Evolutionary conservation across 257 asterid species (phyloP).

Genomic region (Ehretia macrophylla): DNA sequence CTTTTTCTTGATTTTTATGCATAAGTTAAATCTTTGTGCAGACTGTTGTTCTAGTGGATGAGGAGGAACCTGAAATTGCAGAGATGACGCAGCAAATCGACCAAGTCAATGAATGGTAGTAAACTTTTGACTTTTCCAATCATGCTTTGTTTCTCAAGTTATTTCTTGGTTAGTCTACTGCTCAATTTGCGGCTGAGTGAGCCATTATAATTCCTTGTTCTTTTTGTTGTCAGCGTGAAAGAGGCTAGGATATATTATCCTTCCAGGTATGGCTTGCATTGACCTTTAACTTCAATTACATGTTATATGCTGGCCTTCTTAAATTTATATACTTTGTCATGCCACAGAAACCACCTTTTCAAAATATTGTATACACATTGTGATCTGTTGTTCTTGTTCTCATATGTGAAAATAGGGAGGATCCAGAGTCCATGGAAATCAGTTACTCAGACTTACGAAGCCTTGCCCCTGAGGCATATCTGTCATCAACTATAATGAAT

Average conservation of each 20-base stretch:
- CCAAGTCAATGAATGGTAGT: slow-evolving; percentile 42
- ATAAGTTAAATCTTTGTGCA: slow-evolving; percentile 1
- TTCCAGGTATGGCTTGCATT: slow-evolving; percentile 51
- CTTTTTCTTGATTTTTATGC: neutral
- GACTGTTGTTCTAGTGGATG: slow-evolving; percentile 73
- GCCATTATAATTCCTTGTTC: slow-evolving; percentile 15
- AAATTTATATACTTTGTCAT: neutral
- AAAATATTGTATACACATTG: slow-evolving; percentile 6
- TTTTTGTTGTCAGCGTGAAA: slow-evolving; percentile 39
- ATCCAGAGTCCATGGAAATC: slow-evolving; percentile 71
- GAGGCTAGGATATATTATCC: slow-evolving; percentile 67
- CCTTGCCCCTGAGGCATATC: slow-evolving; percentile 71
- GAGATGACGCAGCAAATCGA: slow-evolving; percentile 29
- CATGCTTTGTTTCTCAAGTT: slow-evolving; percentile 12
- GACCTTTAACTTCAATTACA: slow-evolving; percentile 2
- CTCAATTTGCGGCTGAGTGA: neutral
- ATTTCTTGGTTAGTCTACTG: slow-evolving; percentile 5
- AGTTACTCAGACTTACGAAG: slow-evolving; percentile 62
- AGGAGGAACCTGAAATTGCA: slow-evolving; percentile 62
- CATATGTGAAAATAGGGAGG: slow-evolving; percentile 53
- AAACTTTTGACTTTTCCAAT: slow-evolving; percentile 10
- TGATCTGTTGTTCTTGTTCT: slow-evolving; percentile 19
- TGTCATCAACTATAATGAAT: slow-evolving; percentile 84
- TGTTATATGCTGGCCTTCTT: neutral
- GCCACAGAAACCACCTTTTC: too few species aligned